phyloP scores from a whole-genome alignment of 2,329 filamentous ascomycete species.

The Oidium heveae region DNA sequence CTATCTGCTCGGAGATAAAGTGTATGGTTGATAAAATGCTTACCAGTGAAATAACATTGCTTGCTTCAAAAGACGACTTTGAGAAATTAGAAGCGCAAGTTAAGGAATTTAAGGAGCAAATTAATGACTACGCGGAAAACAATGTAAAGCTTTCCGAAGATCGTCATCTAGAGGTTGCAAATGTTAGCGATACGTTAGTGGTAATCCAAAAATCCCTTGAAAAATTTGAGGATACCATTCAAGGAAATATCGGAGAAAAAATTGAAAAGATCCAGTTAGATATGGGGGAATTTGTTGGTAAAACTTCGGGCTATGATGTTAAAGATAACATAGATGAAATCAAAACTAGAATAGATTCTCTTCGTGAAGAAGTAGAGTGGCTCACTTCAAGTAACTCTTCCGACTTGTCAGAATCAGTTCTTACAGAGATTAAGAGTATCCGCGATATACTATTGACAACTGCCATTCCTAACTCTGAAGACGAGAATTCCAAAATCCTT shows the following conservation, averaged over 20 bases:
- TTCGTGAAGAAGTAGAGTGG: slow-evolving; percentile 36
- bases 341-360: slow-evolving; percentile 39
- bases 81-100: slow-evolving; percentile 43
- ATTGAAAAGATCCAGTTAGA: slow-evolving; percentile 57
- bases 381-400: slow-evolving; percentile 25
- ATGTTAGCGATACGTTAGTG: slow-evolving; percentile 50
- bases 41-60: slow-evolving; percentile 39
- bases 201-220: slow-evolving; percentile 57
- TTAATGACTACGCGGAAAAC: slow-evolving; percentile 42
- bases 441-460: slow-evolving; percentile 21
- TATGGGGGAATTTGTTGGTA: slow-evolving; percentile 60
- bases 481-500: slow-evolving; percentile 23
- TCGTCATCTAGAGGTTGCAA: slow-evolving; percentile 59
- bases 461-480: slow-evolving; percentile 35
- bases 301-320: slow-evolving; percentile 33
- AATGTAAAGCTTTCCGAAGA: slow-evolving; percentile 62
- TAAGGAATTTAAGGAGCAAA: slow-evolving; percentile 43
- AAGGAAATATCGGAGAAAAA: slow-evolving; percentile 46
- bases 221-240: slow-evolving; percentile 53
- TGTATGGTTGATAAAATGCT: slow-evolving; percentile 47
- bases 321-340: slow-evolving; percentile 59
- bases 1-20: slow-evolving; percentile 69
- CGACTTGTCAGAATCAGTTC: slow-evolving; percentile 38
- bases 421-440: slow-evolving; percentile 38
- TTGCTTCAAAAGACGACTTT: slow-evolving; percentile 57